These are phyloP conservation scores for Saitozyma podzolica DNA, from an alignment of 768 basidiomycete species.

Conservation along the genomic window DNA sequence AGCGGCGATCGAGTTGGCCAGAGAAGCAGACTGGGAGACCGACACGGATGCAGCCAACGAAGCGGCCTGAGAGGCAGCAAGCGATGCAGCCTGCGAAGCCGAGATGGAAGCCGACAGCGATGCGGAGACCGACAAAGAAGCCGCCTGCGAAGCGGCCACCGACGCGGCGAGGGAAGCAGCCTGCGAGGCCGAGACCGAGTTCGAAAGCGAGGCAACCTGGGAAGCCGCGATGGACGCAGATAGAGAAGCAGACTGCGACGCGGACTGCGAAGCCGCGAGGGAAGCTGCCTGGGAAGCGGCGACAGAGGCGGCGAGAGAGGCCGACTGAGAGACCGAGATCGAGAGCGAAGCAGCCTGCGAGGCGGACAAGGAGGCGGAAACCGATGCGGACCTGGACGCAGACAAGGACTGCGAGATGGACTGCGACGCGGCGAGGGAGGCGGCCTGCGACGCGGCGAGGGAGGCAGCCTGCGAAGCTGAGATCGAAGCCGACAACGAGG, in stretches of 20 bases:
- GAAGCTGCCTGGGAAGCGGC: constrained; percentile 3
- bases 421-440: not conserved
- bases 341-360: constrained; percentile 2
- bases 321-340: constrained; percentile 6
- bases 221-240: not conserved
- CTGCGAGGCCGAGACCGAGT: constrained; percentile 1
- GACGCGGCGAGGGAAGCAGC: not conserved
- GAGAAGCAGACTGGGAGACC: constrained; percentile 4
- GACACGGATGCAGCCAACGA: not conserved
- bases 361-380: constrained; percentile 8
- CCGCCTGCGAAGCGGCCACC: constrained; percentile 4
- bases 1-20: not conserved
- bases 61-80: not conserved
- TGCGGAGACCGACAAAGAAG: constrained; percentile 3
- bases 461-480: not conserved
- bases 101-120: constrained; percentile 7
- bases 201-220: constrained; percentile 3
- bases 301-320: constrained; percentile 9
- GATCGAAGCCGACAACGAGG: constrained; percentile 1
- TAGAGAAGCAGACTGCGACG: not conserved
- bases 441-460: not conserved
- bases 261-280: not conserved
- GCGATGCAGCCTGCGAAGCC: constrained; percentile 1
- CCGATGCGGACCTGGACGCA: not conserved
- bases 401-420: not conserved